Conservation (phyloP, 1,284 basidiomycete genomes). For the Puccinia novopanici region DNA sequence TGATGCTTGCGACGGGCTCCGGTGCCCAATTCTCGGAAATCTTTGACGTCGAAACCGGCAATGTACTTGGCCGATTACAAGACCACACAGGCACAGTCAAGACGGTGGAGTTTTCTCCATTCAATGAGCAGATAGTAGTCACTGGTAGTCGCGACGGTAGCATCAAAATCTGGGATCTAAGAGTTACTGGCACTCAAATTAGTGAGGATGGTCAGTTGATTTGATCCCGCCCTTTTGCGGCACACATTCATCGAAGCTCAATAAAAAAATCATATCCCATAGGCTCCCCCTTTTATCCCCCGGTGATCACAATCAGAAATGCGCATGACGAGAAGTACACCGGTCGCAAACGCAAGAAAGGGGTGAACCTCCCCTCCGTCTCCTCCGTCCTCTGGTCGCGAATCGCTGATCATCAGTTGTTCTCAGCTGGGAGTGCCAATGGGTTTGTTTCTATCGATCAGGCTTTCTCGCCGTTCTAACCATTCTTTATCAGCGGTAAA, state of each 20-base stretch:
- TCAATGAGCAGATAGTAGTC: conserved; percentile 29
- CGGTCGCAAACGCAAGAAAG: conserved; percentile 27
- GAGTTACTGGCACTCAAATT: conserved; percentile 1
- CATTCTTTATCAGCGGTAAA: neutral
- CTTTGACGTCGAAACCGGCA: conserved; percentile 39
- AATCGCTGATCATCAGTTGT: conserved; percentile 17
- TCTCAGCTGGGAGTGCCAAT: conserved; percentile 44
- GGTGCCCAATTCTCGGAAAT: conserved; percentile 39
- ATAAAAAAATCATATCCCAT: too few species aligned
- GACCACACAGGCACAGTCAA: conserved; percentile 37
- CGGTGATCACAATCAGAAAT: conserved; percentile 45
- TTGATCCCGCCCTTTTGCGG: neutral
- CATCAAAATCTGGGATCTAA: conserved; percentile 49
- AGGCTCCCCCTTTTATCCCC: conserved; percentile 15
- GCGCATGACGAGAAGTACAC: conserved; percentile 40
- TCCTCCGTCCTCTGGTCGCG: conserved; percentile 38
- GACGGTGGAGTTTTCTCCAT: conserved; percentile 35
- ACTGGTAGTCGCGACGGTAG: conserved; percentile 29
- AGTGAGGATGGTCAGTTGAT: conserved; percentile 17
- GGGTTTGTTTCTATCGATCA: conserved; percentile 25
- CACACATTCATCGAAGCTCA: too few species aligned
- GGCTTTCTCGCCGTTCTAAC: neutral
- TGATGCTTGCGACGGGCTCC: conserved; percentile 30
- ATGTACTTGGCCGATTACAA: conserved; percentile 12
- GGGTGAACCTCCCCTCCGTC: conserved; percentile 34